Conservation (phyloP, 2,329 filamentous ascomycete species). For the Pseudocercospora pini-densiflorae region DNA sequence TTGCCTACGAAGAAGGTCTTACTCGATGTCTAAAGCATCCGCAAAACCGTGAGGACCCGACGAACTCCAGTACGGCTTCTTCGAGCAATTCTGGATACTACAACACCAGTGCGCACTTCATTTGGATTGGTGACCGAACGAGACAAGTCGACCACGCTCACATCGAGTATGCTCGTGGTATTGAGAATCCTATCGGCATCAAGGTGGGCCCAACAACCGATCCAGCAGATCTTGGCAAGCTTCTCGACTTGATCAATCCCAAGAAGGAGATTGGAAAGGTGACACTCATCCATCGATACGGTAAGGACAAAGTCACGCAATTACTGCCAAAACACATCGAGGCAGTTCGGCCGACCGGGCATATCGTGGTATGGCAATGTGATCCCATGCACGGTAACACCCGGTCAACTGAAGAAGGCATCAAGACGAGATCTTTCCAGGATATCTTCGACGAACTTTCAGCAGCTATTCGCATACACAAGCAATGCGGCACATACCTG, state of each 20-base stretch:
- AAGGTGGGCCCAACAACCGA: conserved; percentile 92
- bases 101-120: conserved; percentile 93
- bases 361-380: conserved; percentile 91
- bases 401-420: conserved; percentile 68
- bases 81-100: conserved; percentile 70
- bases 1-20: conserved; percentile 91
- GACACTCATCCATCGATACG: conserved; percentile 94
- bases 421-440: conserved; percentile 91
- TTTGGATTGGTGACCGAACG: conserved; percentile 98
- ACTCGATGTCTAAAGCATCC: conserved; percentile 76
- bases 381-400: conserved; percentile 96
- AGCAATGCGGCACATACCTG: conserved; percentile 80
- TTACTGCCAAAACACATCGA: conserved; percentile 86
- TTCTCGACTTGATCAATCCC: conserved; percentile 88
- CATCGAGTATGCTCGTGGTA: conserved; percentile 95
- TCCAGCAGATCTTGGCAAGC: conserved; percentile 71
- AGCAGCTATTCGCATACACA: conserved; percentile 82
- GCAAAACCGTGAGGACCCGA: conserved; percentile 45
- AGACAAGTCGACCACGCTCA: conserved; percentile 91
- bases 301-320: conserved; percentile 73
- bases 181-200: conserved; percentile 94
- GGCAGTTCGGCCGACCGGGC: conserved; percentile 79
- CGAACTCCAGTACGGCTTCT: neutral
- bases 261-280: conserved; percentile 83
- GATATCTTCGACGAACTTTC: conserved; percentile 88